These are phyloP conservation scores for Sugiyamaella pinicola DNA, from an alignment of 1,139 yeast species.

Conservation along the genomic window DNA sequence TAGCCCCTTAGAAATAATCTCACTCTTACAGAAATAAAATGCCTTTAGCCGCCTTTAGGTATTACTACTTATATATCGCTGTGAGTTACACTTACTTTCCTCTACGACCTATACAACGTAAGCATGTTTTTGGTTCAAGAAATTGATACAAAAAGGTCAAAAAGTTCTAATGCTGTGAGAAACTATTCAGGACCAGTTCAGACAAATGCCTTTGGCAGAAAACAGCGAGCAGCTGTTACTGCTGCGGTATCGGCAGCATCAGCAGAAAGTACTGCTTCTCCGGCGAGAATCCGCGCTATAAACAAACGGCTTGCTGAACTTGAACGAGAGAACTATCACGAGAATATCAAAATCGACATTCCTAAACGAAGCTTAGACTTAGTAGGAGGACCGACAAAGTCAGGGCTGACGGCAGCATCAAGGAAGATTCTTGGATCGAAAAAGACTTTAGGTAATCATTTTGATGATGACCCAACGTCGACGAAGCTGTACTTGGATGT, in stretches of 20 bases:
- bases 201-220: constrained; percentile 21
- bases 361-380: constrained; percentile 34
- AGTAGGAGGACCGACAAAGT: constrained; percentile 19
- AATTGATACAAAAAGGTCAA: constrained; percentile 6
- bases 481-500: constrained; percentile 38
- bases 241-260: constrained; percentile 22
- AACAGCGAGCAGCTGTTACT: constrained; percentile 23
- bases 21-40: neutral
- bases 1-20: too few species aligned
- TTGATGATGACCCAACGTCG: constrained; percentile 47
- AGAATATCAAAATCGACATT: constrained; percentile 43
- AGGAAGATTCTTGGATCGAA: constrained; percentile 45
- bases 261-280: constrained; percentile 31
- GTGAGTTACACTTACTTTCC: neutral
- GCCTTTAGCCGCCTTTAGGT: neutral
- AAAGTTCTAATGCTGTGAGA: neutral
- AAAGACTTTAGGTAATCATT: constrained; percentile 45
- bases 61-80: neutral
- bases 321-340: constrained; percentile 47
- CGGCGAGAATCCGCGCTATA: constrained; percentile 38
- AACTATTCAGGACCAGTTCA: neutral
- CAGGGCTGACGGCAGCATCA: constrained; percentile 40
- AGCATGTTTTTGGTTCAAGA: constrained; percentile 17
- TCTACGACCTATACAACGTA: neutral
- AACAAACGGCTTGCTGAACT: constrained; percentile 44